phyloP scores from a whole-genome alignment of 176 grass and related monocot genomes.

The Hyparrhenia diplandra region DNA sequence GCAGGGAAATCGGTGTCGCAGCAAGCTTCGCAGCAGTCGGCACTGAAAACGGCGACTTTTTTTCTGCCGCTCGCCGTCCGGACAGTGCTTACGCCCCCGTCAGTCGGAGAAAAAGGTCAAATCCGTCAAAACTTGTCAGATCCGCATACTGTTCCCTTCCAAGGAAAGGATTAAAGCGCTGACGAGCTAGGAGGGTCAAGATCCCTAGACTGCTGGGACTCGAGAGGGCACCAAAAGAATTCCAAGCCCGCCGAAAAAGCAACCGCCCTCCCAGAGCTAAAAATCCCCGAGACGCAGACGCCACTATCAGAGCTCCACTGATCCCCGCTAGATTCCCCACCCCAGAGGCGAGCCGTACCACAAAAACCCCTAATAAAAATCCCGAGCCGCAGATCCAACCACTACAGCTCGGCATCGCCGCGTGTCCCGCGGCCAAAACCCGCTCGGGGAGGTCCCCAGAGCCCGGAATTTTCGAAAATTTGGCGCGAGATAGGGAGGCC shows the following conservation, averaged over 20 bases:
- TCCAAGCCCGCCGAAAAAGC: constrained; percentile 43
- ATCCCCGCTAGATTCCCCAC: constrained; percentile 40
- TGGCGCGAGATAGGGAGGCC: constrained; percentile 5
- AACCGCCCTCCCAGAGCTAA: constrained; percentile 36
- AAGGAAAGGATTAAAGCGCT: constrained; percentile 59
- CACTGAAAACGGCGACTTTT: constrained; percentile 39
- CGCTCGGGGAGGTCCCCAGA: neutral
- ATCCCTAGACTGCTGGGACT: constrained; percentile 42
- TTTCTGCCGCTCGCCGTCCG: constrained; percentile 3
- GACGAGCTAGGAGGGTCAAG: constrained; percentile 51
- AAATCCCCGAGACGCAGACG: constrained; percentile 27
- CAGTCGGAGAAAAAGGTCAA: constrained; percentile 38
- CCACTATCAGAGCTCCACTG: constrained; percentile 30
- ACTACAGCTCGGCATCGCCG: constrained; percentile 35
- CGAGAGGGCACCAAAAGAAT: constrained; percentile 25
- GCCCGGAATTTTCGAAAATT: constrained; percentile 16
- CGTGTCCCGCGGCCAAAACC: constrained; percentile 40
- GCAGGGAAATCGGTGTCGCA: constrained; percentile 12
- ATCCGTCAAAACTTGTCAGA: constrained; percentile 53
- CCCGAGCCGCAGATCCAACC: constrained; percentile 47
- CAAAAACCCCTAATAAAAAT: constrained; percentile 26
- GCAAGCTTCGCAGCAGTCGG: neutral
- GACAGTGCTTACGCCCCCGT: constrained; percentile 9
- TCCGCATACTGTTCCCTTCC: constrained; percentile 40
- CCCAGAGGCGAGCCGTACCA: constrained; percentile 23